Base-by-base conservation (phyloP, 208 protist genomes). In the Zelonia costaricensis region DNA sequence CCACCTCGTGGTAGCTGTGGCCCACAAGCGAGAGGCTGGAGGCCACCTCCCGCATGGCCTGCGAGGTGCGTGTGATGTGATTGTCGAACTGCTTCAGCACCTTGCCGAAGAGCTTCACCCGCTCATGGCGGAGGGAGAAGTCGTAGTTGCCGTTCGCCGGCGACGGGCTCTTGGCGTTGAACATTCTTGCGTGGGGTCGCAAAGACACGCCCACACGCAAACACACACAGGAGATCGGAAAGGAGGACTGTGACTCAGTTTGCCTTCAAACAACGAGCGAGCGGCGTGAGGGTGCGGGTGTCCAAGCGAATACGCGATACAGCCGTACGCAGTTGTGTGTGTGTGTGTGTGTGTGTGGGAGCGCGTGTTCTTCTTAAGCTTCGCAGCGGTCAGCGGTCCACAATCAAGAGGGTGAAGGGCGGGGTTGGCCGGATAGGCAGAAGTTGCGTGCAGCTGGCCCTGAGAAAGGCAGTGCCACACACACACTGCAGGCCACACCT, bases 111-210 rank as follows among this genome's bases (percentile, higher is more conserved):
- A 73, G 46, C 73, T 72, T 71, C 47, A 71, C 76, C 12, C 75
- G 77, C 23, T 86, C 69, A 48, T 82, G 53, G 45, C 70, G 69
- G 9, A 80, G 68, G 16, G 74, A 53, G 42, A 90, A 84, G 40
- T 90, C 79, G 35, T 67, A 73, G 48, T 79, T 69, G 53, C 51
- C 64, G 55, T 71, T 76, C 9, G 57, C 47, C 2, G 78, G 74
- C 9, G 78, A 78, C 1, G 66, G 61, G 43, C 78, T 84, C 47
- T 52, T 62, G 4, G 6, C 15, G 8, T 8, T 49, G 20, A n/a
- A 42, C 53, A 69, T 48, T 31, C 43, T 35, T 31, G 36, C 27
- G n/a, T n/a, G n/a, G n/a, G n/a, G n/a, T n/a, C n/a, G n/a, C n/a
- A n/a, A n/a, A n/a, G n/a, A n/a, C n/a, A n/a, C n/a, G n/a, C n/a